Base-by-base conservation (phyloP, 768 basidiomycete species). In the Kwoniella newhampshirensis region DNA sequence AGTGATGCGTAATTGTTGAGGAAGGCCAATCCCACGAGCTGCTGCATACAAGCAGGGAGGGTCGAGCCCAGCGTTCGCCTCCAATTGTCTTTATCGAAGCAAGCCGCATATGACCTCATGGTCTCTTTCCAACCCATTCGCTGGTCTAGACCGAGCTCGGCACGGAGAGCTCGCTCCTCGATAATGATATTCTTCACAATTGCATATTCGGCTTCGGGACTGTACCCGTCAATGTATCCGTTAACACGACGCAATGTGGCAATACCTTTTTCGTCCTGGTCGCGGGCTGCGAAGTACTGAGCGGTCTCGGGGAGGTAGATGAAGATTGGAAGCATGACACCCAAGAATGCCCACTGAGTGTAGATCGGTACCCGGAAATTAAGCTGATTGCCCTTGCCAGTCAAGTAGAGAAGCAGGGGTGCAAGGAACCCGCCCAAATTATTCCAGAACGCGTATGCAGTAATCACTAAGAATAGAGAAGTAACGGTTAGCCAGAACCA, bases 251-350 rank as follows among this genome's bases (percentile, higher is more conserved):
- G 27, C 13, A 60, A 44, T 3, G 42, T 25, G 5, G 13, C 28
- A 8, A 15, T 36, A 3, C 43, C 58, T 12, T 30, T 12, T 4
- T 60, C 58, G 21, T 60, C 27, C 20, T 26, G n/a, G 23, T 36
- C 58, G n/a, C 36, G 23, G 4, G 43, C 35, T 9, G 58, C 58
- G 36, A 7, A 60, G 43, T 46, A 59, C 36, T 9, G 11, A n/a
- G 59, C 53, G 6, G 60, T 47, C 51, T 61, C 60, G 17, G 60
- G 60, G 1, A 61, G 30, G 9, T n/a, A 52, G 23, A 61, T 20
- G 28, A 51, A 57, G 48, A 61, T 52, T 7, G 42, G 36, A 11
- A 61, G 39, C 60, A 57, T 57, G 26, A 61, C 3, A 2, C 60
- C 60, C 17, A 61, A 12, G 32, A 51, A 51, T 21, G 40, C 54